These are phyloP conservation scores for Saccharomycopsis fibuligera DNA, from an alignment of 805 yeast species.

Conservation along the genomic window DNA sequence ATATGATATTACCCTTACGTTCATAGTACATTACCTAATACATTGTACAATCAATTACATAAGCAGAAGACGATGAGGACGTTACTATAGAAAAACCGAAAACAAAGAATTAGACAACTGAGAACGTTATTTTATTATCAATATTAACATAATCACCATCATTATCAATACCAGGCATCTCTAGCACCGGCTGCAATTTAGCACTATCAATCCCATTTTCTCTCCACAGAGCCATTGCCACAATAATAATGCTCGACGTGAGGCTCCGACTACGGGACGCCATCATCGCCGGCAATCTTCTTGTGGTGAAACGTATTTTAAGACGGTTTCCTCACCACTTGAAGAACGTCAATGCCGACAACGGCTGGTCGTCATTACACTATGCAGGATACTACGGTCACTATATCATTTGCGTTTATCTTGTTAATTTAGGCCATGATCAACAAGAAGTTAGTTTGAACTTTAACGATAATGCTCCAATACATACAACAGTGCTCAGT, in stretches of 20 bases:
- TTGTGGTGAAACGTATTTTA: slow-evolving; percentile 60
- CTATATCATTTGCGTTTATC: slow-evolving; percentile 56
- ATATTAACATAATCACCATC: too few relatives aligned
- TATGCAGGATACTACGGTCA: slow-evolving; percentile 74
- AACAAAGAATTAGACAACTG: too few relatives aligned
- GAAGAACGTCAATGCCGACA: slow-evolving; percentile 57
- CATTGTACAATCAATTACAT: too few relatives aligned
- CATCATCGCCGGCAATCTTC: slow-evolving; percentile 52
- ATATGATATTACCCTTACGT: too few relatives aligned
- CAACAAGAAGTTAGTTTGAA: slow-evolving; percentile 42
- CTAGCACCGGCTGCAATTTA: too few relatives aligned
- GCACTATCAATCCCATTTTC: too few relatives aligned
- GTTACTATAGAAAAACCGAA: too few relatives aligned
- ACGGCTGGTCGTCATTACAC: slow-evolving; percentile 82
- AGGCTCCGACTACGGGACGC: slow-evolving; percentile 62
- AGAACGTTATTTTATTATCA: too few relatives aligned
- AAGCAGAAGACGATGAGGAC: too few relatives aligned
- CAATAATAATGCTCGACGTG: slow-evolving; percentile 48
- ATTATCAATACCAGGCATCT: too few relatives aligned
- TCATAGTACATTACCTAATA: too few relatives aligned
- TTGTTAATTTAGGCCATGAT: slow-evolving; percentile 54
- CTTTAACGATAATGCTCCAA: slow-evolving; percentile 54
- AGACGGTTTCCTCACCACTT: slow-evolving; percentile 62
- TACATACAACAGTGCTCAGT: slow-evolving; percentile 61
- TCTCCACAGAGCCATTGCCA: neutral